Evolutionary conservation across 2,329 filamentous ascomycete species (phyloP).

Genomic region (Aureobasidium lini): DNA sequence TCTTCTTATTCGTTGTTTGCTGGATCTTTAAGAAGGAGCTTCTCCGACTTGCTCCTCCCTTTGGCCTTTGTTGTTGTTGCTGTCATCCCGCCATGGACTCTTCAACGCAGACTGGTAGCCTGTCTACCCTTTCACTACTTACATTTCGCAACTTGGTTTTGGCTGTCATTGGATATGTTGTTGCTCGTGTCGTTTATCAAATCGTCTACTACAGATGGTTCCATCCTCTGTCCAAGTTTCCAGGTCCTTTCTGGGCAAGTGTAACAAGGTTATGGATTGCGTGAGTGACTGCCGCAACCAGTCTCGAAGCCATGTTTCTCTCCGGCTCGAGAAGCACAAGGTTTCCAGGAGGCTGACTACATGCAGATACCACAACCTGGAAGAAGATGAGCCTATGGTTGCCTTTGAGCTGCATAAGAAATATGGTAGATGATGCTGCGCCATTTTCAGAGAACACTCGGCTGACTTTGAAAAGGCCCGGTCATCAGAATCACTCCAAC

Average conservation of each 20-base stretch:
- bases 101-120: background rate
- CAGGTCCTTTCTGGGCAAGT: slow-evolving; percentile 22
- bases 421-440: slow-evolving; percentile 35
- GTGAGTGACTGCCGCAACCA: slow-evolving; percentile 19
- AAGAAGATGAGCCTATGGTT: slow-evolving; percentile 38
- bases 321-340: too few relatives aligned
- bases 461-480: slow-evolving; percentile 32
- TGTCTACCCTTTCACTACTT: background rate
- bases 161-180: background rate
- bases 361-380: slow-evolving; percentile 36
- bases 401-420: slow-evolving; percentile 39
- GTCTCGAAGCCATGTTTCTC: too few relatives aligned
- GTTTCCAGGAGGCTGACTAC: background rate
- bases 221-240: slow-evolving; percentile 22
- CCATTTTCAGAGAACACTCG: background rate
- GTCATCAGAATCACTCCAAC: slow-evolving; percentile 48
- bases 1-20: background rate
- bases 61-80: background rate
- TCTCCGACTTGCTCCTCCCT: background rate
- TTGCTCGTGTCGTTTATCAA: background rate
- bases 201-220: slow-evolving; percentile 21
- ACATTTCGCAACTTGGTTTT: background rate
- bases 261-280: slow-evolving; percentile 33
- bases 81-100: background rate
- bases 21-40: background rate